These are phyloP conservation scores for Pseudonitzschia delicatissima DNA, from an alignment of 108 stramenopile species.

Conservation along the genomic window DNA sequence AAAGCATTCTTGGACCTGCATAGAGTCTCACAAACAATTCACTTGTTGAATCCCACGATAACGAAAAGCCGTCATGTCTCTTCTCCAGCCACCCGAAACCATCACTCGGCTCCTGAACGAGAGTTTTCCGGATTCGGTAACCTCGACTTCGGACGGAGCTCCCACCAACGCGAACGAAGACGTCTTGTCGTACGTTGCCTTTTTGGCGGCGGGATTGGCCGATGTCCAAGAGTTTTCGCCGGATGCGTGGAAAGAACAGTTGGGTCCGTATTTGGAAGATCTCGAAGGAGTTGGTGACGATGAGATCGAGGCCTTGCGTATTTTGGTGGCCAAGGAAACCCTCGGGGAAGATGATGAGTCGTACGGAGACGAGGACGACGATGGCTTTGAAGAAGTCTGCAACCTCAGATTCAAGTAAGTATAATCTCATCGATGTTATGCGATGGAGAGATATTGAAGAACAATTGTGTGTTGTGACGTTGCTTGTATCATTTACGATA, in stretches of 20 bases:
- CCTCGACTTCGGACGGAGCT: background rate
- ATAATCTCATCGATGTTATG: too few relatives aligned
- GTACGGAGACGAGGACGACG: slow-evolving; percentile 88
- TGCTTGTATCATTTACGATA: background rate
- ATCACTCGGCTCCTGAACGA: slow-evolving; percentile 59
- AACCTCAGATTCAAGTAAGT: slow-evolving; percentile 80
- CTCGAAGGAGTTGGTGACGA: slow-evolving; percentile 13
- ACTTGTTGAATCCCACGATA: background rate
- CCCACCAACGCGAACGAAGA: slow-evolving; percentile 38
- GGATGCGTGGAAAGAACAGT: slow-evolving; percentile 50
- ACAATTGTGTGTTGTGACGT: too few relatives aligned
- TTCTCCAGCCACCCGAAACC: slow-evolving; percentile 66
- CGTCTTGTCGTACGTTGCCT: slow-evolving; percentile 76
- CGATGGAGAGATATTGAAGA: too few relatives aligned
- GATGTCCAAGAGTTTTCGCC: slow-evolving; percentile 52
- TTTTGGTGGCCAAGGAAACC: slow-evolving; percentile 40
- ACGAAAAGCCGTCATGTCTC: slow-evolving; percentile 46
- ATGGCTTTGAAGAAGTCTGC: slow-evolving; percentile 86
- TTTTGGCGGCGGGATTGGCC: slow-evolving; percentile 63
- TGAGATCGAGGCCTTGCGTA: slow-evolving; percentile 50
- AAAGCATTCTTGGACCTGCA: background rate
- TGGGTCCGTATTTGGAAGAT: slow-evolving; percentile 62
- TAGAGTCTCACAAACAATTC: background rate
- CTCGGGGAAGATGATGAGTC: slow-evolving; percentile 55
- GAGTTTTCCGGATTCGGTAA: slow-evolving; percentile 41